phyloP scores from a whole-genome alignment of 169 alveolate species.

The Plasmodium vinckei region DNA sequence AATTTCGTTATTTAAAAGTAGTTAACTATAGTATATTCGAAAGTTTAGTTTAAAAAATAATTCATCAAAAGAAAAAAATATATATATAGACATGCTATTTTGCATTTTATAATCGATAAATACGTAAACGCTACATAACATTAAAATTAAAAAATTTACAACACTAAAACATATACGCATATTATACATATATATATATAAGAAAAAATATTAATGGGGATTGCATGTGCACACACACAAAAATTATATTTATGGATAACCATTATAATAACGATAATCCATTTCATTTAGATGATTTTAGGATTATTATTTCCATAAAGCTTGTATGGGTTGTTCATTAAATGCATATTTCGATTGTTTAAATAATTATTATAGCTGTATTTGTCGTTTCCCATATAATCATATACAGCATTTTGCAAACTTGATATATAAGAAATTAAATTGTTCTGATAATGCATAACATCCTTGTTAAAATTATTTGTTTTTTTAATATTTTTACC shows the following conservation, averaged over 20 bases:
- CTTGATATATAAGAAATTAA: constrained; percentile 20
- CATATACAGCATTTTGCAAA: constrained; percentile 30
- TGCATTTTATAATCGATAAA: neutral
- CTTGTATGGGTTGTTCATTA: constrained; percentile 31
- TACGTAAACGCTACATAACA: neutral
- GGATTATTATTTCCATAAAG: constrained; percentile 37
- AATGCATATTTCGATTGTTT: constrained; percentile 36
- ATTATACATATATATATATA: neutral
- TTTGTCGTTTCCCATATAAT: constrained; percentile 28
- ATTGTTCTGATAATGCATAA: constrained; percentile 25
- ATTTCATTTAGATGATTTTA: constrained; percentile 35
- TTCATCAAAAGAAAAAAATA: no score
- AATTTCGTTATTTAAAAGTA: no score
- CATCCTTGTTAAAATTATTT: constrained; percentile 10
- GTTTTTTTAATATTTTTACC: neutral
- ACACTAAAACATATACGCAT: neutral
- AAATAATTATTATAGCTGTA: constrained; percentile 12
- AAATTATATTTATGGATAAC: constrained; percentile 26
- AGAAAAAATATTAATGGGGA: constrained; percentile 6
- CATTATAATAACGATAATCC: constrained; percentile 27
- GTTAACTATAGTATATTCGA: no score
- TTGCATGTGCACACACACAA: constrained; percentile 2
- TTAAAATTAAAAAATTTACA: neutral
- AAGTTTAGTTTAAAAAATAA: no score
- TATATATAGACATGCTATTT: neutral